Evolutionary conservation across 192 early-diverging fungal species (phyloP), one percentile per base, ranked within the genome.

Genomic region (Haplosporangium gracile): DNA sequence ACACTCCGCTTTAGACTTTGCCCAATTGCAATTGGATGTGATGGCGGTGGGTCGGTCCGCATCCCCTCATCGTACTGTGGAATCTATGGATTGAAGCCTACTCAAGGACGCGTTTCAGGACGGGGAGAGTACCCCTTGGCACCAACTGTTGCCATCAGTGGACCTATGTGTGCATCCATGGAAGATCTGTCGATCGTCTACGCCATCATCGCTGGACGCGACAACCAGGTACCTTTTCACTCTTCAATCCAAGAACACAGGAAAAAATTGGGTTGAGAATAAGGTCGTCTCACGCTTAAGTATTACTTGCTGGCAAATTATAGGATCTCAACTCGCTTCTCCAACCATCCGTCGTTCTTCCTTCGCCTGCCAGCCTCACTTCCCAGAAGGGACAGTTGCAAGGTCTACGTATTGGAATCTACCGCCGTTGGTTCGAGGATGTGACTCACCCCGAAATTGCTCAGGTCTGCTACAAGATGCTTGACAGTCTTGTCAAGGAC

Each of bases 41-140:
- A 95, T 91, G 93, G 94, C 18, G 95, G 95, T 57, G 94, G 95
- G 63, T 93, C 91, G 1, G 88, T 95, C 26, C 88, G 95, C 45
- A 91, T 95, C 60, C 96, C 96, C 32, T 87, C 93, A 2, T 77
- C 94, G 2, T 94, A 93, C 78, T 94, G 92, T 88, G 96, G 96
- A 29, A 76, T 95, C 26, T 97, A 92, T 83, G 96, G 95, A 11
- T 80, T 97, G 49, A 97, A 97, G 69, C 90, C 94, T 1, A 97
- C 96, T 15, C 89, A 88, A 47, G 93, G 90, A n/a, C 89, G 96
- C 42, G 75, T 95, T 32, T 92, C 93, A 16, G 74, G 70, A n/a
- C 51, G 45, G 2, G 95, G 94, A 26, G 90, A 89, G 43, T 90
- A 88, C 51, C 89, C 89, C 2, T 70, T 95, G 40, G 90, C 88